A percentile compares a stretch with the other conserved stretches of the same genome.
Conservation (phyloP, 768 basidiomycete genomes). For the Hericium alpestre region DNA sequence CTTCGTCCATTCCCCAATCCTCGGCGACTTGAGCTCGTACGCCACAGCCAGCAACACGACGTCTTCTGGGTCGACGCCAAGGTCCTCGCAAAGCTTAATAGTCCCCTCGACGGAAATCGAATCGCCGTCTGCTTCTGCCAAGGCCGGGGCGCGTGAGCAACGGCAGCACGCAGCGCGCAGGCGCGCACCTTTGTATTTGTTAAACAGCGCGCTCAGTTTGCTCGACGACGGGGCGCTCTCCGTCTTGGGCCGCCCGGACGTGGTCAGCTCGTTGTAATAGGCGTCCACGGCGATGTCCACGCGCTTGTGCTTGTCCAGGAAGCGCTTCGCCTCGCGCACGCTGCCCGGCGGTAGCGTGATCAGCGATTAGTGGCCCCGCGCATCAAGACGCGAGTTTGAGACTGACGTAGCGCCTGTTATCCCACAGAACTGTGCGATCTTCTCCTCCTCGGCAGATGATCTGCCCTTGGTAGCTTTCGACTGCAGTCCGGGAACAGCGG, state of each 20-base stretch:
- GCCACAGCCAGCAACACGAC: constrained; percentile 76
- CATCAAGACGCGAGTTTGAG: background rate
- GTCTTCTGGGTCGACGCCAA: constrained; percentile 65
- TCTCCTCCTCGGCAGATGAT: constrained; percentile 28
- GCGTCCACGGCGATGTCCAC: constrained; percentile 68
- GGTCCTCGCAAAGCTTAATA: constrained; percentile 61
- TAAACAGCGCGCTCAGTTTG: constrained; percentile 31
- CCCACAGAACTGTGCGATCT: constrained; percentile 46
- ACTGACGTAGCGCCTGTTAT: constrained; percentile 69
- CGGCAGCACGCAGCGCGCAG: background rate
- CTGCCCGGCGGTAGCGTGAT: constrained; percentile 15
- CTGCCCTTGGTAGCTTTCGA: background rate
- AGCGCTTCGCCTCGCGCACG: constrained; percentile 50
- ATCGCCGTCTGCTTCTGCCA: constrained; percentile 43
- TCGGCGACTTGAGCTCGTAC: constrained; percentile 67
- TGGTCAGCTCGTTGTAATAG: constrained; percentile 42
- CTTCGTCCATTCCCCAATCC: constrained; percentile 60
- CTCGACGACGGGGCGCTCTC: constrained; percentile 16
- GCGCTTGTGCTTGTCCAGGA: constrained; percentile 58
- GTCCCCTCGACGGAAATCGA: constrained; percentile 75
- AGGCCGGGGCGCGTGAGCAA: background rate
- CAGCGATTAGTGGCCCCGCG: background rate
- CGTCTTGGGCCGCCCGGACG: constrained; percentile 18
- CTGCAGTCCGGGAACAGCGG: background rate
- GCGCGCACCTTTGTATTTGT: constrained; percentile 31